Base-by-base conservation (phyloP, 192 early-diverging fungal species). In the Backusella australiensis region DNA sequence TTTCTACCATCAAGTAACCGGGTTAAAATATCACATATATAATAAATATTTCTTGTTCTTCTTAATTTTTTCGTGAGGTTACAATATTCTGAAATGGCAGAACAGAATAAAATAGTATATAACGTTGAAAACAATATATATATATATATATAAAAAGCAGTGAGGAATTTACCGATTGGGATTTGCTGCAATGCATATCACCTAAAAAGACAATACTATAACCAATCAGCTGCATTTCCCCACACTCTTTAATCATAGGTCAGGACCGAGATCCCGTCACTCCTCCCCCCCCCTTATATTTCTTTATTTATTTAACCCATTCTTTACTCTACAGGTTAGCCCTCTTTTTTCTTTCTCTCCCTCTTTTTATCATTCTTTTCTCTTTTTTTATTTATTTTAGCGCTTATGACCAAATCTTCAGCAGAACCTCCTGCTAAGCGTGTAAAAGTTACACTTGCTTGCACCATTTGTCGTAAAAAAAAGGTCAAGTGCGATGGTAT, bases 401-500 rank as follows among this genome's bases (percentile, higher is more conserved):
- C 5, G 12, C n/a, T 42, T 36, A 23, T 46, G 32, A 5, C 73
- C n/a, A 63, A 23, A 42, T 56, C 29, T 53, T 32, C 56, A 75
- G 29, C 32, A 42, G 34, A 73, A 49, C 38, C 49, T 11, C 41
- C 56, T 23, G 19, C 39, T 23, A 79, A 75, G 59, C 73, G 82
- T 44, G 46, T 80, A 36, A 83, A 83, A 68, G 82, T 83, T 12
- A 83, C 77, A 6, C 44, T 83, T 34, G 82, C 82, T 34, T 83
- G 82, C 53, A 68, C 49, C 11, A 44, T 77, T 21, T 96, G 94
- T 80, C 84, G 93, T 68, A 89, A 89, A 67, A 94, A 94, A 75
- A 96, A 96, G 78, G 92, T 93, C 75, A 93, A 93, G 70, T 96
- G 94, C 78, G 90, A 96, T 79, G 93, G 92, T 46, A 77, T 85